Evolutionary conservation across 495 filamentous ascomycete species (phyloP).

Genomic region (Evansstolkia leycettana): DNA sequence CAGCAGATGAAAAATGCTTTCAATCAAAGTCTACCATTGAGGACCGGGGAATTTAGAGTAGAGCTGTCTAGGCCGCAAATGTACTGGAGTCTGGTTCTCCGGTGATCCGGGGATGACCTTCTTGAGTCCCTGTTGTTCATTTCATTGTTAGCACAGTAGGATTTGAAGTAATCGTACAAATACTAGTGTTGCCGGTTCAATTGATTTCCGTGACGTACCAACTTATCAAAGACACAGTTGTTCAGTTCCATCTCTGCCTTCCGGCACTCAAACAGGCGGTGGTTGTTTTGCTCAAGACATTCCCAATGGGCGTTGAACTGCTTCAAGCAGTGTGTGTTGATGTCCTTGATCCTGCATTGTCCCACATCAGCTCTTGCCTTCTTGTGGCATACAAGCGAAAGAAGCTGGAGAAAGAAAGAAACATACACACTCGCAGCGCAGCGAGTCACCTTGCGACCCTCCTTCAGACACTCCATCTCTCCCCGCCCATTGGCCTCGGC

Average conservation of each 20-base stretch:
- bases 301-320: constrained; percentile 90
- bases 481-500: constrained; percentile 74
- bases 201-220: too few relatives aligned
- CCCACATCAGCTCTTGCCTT: constrained; percentile 8
- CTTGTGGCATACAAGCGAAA: neutral
- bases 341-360: constrained; percentile 63
- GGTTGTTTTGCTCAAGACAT: constrained; percentile 95
- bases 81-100: constrained; percentile 64
- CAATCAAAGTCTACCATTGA: constrained; percentile 33
- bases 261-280: constrained; percentile 88
- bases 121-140: constrained; percentile 56
- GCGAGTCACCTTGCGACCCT: constrained; percentile 89
- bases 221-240: constrained; percentile 85
- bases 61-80: constrained; percentile 67
- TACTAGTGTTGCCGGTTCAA: too few relatives aligned
- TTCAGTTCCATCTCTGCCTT: constrained; percentile 67
- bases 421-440: constrained; percentile 95
- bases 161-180: too few relatives aligned
- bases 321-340: constrained; percentile 86
- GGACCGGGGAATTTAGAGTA: constrained; percentile 44
- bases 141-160: neutral
- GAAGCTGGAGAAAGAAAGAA: constrained; percentile 1
- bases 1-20: constrained; percentile 12
- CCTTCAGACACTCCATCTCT: constrained; percentile 89
- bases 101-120: constrained; percentile 83